Conservation (phyloP, 176 grass and related monocot species). For the Themeda triandra region DNA sequence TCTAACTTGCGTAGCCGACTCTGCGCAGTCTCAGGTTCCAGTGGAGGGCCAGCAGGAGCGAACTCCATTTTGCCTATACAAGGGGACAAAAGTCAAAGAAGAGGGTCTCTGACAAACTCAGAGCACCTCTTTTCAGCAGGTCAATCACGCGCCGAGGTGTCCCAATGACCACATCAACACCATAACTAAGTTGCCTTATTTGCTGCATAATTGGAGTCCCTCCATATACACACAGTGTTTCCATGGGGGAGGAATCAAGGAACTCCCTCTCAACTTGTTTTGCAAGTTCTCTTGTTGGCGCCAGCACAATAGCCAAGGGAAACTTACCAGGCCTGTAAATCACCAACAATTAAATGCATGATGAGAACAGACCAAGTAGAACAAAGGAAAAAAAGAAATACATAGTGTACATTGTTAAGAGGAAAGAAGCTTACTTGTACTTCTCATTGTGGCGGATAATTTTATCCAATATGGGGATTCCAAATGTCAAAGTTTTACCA, state of each 20-base stretch:
- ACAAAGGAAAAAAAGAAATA: neutral
- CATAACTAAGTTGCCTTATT: conserved; percentile 60
- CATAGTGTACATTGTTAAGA: neutral
- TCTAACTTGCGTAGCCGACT: too few relatives aligned
- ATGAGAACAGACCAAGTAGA: neutral
- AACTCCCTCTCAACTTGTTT: conserved; percentile 98
- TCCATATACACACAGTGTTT: conserved; percentile 89
- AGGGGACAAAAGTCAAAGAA: too few relatives aligned
- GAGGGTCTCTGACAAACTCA: conserved; percentile 61
- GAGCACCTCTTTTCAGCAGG: conserved; percentile 68
- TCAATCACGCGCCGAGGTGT: conserved; percentile 94
- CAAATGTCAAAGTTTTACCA: conserved; percentile 97
- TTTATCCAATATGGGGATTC: conserved; percentile 87
- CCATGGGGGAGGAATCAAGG: conserved; percentile 57
- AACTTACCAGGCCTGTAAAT: conserved; percentile 54
- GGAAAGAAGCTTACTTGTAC: conserved; percentile 46
- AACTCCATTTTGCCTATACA: too few relatives aligned
- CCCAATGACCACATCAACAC: conserved; percentile 93
- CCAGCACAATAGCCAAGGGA: conserved; percentile 82
- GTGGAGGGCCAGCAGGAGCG: too few relatives aligned
- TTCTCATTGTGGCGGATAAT: conserved; percentile 75
- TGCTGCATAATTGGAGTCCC: conserved; percentile 81
- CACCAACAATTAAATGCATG: neutral
- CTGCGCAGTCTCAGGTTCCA: too few relatives aligned
- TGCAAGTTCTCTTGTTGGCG: conserved; percentile 96